Conservation (phyloP, 2,329 filamentous ascomycete genomes). For the Claviceps sp. region DNA sequence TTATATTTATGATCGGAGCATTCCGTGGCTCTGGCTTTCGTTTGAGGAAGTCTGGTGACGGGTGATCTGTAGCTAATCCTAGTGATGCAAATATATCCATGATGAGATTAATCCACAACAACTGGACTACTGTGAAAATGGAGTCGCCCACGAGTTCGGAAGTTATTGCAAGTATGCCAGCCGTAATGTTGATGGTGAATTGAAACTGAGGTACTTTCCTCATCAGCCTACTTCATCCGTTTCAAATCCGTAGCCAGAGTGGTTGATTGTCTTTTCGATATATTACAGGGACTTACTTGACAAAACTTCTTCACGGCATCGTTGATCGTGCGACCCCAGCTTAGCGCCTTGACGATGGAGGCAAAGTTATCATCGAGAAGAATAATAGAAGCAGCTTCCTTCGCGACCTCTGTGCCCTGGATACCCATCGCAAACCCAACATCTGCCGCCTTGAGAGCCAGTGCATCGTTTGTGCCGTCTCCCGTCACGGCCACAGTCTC, state of each 20-base stretch:
- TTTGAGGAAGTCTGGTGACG: constrained; percentile 40
- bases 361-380: constrained; percentile 53
- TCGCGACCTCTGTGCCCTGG: constrained; percentile 51
- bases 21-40: constrained; percentile 62
- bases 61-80: constrained; percentile 48
- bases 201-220: constrained; percentile 30
- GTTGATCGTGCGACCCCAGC: constrained; percentile 50
- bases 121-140: constrained; percentile 48
- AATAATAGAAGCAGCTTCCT: constrained; percentile 53
- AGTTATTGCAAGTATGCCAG: constrained; percentile 49
- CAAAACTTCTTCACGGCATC: constrained; percentile 52
- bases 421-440: constrained; percentile 58
- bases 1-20: constrained; percentile 56
- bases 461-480: constrained; percentile 53
- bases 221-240: background rate
- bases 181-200: constrained; percentile 58
- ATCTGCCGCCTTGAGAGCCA: constrained; percentile 51
- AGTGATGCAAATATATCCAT: constrained; percentile 59
- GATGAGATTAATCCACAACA: constrained; percentile 56
- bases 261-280: background rate
- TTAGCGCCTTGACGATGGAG: constrained; percentile 48
- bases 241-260: background rate
- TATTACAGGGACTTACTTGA: constrained; percentile 25
- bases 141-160: constrained; percentile 43
- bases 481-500: constrained; percentile 55